Conservation (phyloP, 768 basidiomycete species). For the Lactarius indigo region DNA sequence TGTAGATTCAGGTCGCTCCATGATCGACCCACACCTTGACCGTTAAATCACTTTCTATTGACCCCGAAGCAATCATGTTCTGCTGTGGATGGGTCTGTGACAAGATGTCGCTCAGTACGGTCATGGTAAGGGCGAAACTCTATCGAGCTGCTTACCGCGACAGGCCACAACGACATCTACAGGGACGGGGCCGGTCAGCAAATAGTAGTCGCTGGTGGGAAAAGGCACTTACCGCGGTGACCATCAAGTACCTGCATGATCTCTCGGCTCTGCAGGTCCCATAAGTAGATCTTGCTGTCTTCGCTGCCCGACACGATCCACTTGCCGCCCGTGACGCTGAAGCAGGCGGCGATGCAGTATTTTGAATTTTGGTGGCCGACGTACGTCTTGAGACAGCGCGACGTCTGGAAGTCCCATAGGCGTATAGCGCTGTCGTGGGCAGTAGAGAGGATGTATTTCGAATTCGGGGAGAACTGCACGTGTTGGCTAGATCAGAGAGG, state of each 20-base stretch:
- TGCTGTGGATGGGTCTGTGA: slow-evolving; percentile 77
- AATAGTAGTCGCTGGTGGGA: neutral
- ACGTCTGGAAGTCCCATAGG: slow-evolving; percentile 92
- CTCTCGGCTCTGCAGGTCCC: slow-evolving; percentile 88
- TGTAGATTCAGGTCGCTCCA: slow-evolving; percentile 15
- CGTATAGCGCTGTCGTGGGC: slow-evolving; percentile 92
- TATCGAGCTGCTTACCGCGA: slow-evolving; percentile 51
- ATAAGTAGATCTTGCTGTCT: slow-evolving; percentile 84
- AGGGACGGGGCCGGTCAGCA: neutral
- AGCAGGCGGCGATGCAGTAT: slow-evolving; percentile 81
- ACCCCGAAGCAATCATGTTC: slow-evolving; percentile 85
- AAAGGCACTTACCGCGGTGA: slow-evolving; percentile 54
- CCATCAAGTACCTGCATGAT: slow-evolving; percentile 77
- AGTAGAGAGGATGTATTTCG: slow-evolving; percentile 89
- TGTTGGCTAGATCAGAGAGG: slow-evolving; percentile 55
- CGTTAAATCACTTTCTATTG: slow-evolving; percentile 77
- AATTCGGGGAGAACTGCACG: slow-evolving; percentile 93
- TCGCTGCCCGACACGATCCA: slow-evolving; percentile 94
- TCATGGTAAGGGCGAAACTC: neutral
- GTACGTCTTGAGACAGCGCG: slow-evolving; percentile 88
- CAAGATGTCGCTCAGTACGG: neutral
- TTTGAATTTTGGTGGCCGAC: slow-evolving; percentile 77
- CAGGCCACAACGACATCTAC: slow-evolving; percentile 76
- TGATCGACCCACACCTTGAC: slow-evolving; percentile 81
- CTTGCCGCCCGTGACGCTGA: slow-evolving; percentile 79